Evolutionary conservation across 164 flowering plant genomes (phyloP).

Genomic region (Tetrastigma voinierianum): DNA sequence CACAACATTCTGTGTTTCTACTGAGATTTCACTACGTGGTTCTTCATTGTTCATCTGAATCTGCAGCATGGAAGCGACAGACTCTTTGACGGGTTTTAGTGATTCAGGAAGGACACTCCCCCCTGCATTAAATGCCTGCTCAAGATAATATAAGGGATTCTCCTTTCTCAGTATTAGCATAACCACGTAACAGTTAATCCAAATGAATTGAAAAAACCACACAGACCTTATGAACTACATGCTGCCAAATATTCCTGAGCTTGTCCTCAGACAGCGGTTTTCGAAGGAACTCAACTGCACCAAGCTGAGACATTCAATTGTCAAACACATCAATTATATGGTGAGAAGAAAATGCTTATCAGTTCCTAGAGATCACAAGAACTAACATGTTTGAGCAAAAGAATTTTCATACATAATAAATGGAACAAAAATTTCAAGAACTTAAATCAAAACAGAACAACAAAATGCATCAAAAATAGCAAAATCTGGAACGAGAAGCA

Average conservation of each 20-base stretch:
- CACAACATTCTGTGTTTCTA: constrained; percentile 21
- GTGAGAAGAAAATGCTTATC: no score
- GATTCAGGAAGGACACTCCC: constrained; percentile 37
- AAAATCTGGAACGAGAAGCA: no score
- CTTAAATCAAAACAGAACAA: no score
- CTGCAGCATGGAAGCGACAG: constrained; percentile 51
- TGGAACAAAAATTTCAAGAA: no score
- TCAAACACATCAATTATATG: neutral
- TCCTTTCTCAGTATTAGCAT: constrained; percentile 1
- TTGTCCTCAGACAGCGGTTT: constrained; percentile 86
- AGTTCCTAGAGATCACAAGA: no score
- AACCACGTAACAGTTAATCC: neutral
- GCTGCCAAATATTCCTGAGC: constrained; percentile 90
- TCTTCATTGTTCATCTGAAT: constrained; percentile 29
- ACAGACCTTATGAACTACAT: constrained; percentile 82
- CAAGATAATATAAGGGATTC: constrained; percentile 17
- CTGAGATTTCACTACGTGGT: constrained; percentile 13
- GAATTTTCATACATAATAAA: no score
- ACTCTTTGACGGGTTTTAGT: constrained; percentile 55
- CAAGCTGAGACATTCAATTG: constrained; percentile 53
- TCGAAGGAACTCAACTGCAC: constrained; percentile 82
- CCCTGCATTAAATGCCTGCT: constrained; percentile 77
- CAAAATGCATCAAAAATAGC: no score
- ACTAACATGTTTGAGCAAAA: no score
- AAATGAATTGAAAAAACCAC: neutral